Base-by-base conservation (phyloP, 2,329 filamentous ascomycete species). In the Cordyceps fumosorosea region DNA sequence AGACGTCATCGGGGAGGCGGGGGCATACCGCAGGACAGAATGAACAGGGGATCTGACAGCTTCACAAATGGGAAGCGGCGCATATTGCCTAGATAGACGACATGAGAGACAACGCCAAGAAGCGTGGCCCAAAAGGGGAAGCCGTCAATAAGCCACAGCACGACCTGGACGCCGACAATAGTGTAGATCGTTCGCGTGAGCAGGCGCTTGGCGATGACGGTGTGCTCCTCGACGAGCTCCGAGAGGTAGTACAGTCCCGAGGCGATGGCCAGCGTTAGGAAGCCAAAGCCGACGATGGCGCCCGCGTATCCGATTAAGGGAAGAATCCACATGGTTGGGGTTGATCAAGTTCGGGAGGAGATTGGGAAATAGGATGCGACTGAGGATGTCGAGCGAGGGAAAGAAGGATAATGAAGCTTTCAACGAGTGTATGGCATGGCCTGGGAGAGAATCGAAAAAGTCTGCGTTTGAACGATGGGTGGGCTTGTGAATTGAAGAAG, bases 231-330 rank as follows among this genome's bases (percentile, higher is more conserved):
- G 64, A 99, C 95, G 16, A 98, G 87, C 75, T 99, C 95, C 26
- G 93, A 97, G 60, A 99, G 88, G 75, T 99, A 99, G 79, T 99
- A 99, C 29, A 99, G 86, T 44, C 95, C 95, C n/a, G 92, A 97
- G 45, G 95, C 95, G 72, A 99, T 98, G 62, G 93, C 92, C 65
- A 99, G 82, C 22, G 95, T 98, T 67, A 99, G 81, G 77, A 99
- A 98, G 71, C 85, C 86, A 79, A 99, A 99, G 73, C 93, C 93
- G 64, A 96, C 79, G 66, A 92, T 78, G 68, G 96, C 86, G 71
- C 95, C 95, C 40, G 92, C 76, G 72, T 96, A 97, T 70, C 95
- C 95, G 70, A 99, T 80, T 50, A 98, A 79, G 70, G 93, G 93
- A 71, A 99, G 80, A 79, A 99, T 91, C 91, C 93, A 98, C 95